phyloP scores from a whole-genome alignment of 176 grass and related monocot genomes.

The Rhynchospora breviuscula region DNA sequence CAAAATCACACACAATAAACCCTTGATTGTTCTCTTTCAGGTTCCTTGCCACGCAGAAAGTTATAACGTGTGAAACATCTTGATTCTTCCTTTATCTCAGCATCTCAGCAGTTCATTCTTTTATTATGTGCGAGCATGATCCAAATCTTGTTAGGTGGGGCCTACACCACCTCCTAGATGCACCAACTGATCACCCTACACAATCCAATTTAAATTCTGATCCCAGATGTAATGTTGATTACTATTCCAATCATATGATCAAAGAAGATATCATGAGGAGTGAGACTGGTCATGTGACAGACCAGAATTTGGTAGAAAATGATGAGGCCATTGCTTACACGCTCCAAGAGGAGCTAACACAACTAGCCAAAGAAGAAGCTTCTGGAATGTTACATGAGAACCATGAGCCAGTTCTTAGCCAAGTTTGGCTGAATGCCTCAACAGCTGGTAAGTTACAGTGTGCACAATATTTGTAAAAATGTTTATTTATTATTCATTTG shows the following conservation, averaged over 20 bases:
- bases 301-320: constrained; percentile 33
- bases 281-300: constrained; percentile 8
- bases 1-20: background rate
- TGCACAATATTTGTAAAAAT: background rate
- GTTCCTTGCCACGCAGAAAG: background rate
- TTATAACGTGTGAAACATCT: background rate
- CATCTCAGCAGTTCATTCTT: constrained; percentile 6
- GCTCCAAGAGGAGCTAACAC: constrained; percentile 62
- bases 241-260: background rate
- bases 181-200: background rate
- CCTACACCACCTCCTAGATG: constrained; percentile 48
- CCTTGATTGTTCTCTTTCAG: constrained; percentile 8
- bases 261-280: background rate
- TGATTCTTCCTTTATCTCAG: background rate
- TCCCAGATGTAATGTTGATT: background rate
- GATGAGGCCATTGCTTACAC: constrained; percentile 64
- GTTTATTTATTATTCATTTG: background rate
- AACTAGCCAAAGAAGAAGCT: constrained; percentile 48
- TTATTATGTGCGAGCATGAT: constrained; percentile 48
- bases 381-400: constrained; percentile 19
- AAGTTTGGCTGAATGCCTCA: constrained; percentile 42
- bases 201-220: background rate
- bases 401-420: constrained; percentile 50
- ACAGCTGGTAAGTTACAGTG: background rate
- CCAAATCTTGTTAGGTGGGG: constrained; percentile 63